Base-by-base conservation (phyloP, 169 alveolate species). In the Cyclospora cayetanensis region DNA sequence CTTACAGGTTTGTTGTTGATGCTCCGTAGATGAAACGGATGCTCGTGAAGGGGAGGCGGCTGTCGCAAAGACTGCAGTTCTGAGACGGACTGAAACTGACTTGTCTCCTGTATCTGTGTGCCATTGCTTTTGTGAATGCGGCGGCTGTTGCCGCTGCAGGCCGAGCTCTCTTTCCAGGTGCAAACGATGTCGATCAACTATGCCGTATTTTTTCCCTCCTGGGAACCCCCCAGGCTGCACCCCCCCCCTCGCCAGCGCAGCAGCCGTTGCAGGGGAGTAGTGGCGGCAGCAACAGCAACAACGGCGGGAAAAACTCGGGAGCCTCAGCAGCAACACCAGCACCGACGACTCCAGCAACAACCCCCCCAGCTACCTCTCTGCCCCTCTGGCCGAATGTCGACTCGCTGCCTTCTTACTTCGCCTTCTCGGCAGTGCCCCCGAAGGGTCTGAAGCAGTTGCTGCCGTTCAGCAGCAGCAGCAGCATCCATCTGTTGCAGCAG, bases 401-500 rank as follows among this genome's bases (percentile, higher is more conserved):
- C 3, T 12, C 74, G 3, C 90, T 82, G 0, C 90, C 90, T 3
- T 82, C 90, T 4, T 82, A 42, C 39, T 82, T 82, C 39, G 74
- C 90, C 27, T 82, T 82, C 41, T 29, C 79, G 25, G 74, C 31
- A 50, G 27, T 53, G 22, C 20, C 50, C 11, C 43, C 90, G 35
- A 82, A 82, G 77, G 7, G 52, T 9, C 77, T 82, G 22, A 52
- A 39, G 60, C 52, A 29, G 22, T 55, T 82, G 22, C 39, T 82
- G 27, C 90, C 90, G 4, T 82, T 82, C 60, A 42, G 86, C 65
- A 65, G 83, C 31, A 41, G 15, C 50, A 88, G 66, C 72, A 52
- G 74, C 15, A 34, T 95, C 34, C 96, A 96, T 89, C 74, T 96
- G 74, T 60, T 96, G 68, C 96, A 96, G 66, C 92, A 74, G 74